phyloP scores from a whole-genome alignment of 371 early-diverging fungal species.

The Mortierella sp. region DNA sequence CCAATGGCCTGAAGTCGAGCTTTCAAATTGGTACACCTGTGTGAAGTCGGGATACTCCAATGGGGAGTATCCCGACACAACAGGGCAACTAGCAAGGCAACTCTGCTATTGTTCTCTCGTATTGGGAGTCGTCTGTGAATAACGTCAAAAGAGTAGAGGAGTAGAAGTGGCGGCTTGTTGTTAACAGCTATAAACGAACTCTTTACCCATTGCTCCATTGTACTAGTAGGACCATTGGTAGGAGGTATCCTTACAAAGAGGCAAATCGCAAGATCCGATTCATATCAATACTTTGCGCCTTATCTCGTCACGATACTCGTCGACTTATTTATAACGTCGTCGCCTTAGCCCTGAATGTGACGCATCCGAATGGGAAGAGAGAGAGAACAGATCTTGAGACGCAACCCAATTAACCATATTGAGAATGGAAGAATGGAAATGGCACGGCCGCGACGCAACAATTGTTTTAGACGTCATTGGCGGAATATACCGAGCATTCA shows the following conservation, averaged over 20 bases:
- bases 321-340: constrained; percentile 10
- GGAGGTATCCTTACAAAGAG: constrained; percentile 25
- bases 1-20: too few relatives aligned
- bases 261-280: constrained; percentile 25
- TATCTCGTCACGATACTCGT: constrained; percentile 25
- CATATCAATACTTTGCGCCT: constrained; percentile 34
- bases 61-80: background rate
- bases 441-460: too few relatives aligned
- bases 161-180: background rate
- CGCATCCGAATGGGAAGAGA: constrained; percentile 34
- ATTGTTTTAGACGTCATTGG: too few relatives aligned
- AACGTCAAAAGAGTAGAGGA: background rate
- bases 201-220: background rate
- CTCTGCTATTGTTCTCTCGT: background rate
- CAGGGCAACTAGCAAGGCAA: background rate
- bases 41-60: background rate
- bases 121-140: background rate
- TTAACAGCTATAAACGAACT: background rate
- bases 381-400: background rate
- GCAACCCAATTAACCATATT: background rate
- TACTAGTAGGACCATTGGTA: constrained; percentile 27
- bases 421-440: too few relatives aligned
- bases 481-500: too few relatives aligned
- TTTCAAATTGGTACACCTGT: too few relatives aligned
- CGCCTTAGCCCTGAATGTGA: constrained; percentile 23